Base-by-base conservation (phyloP, 73 alveolate species). In the Paramecium primaurelia region DNA sequence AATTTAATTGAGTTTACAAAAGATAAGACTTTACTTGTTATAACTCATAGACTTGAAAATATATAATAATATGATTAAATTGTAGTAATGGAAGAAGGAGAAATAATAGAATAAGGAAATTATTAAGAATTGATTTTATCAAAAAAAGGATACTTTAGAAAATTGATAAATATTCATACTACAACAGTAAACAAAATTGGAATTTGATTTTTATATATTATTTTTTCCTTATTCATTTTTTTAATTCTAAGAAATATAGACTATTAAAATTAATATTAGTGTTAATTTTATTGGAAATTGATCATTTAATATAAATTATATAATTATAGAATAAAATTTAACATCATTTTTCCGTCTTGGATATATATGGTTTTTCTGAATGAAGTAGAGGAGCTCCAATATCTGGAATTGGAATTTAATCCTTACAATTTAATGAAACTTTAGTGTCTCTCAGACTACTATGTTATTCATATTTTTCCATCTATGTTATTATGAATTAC, bases 21-120 rank as follows among this genome's bases (percentile, higher is more conserved):
- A 36, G 68, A 75, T 28, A 86, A 92, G 38, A 95, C 98, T 58
- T 26, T 95, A 28, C 54, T 95, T 25, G 93, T 95, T 36, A 89
- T 95, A 51, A 96, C 97, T 54, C 97, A 95, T 83, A 45, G 97
- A 58, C 60, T 95, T 11, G 93, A 93, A 64, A 93, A 95, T n/a
- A 95, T 95, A 11, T 20, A 85, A 25, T 80, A 86, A 58, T 86
- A 80, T 90, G 97, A 95, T 64, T 86, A 77, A 58, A 92, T 95
- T 11, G 45, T 95, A 25, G 95, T 92, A 32, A 75, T 95, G 77
- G 97, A 95, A 32, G 54, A 93, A 44, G 98, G 97, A 4, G 69
- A 44, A 25, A 47, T 92, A 32, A 92, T 71, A 16, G 98, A 95
- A 86, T 83, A 73, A 45, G 97, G 96, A 89, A 38, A 86, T 12